Conservation (phyloP, 495 filamentous ascomycete species). For the Podospora pseudocomata region DNA sequence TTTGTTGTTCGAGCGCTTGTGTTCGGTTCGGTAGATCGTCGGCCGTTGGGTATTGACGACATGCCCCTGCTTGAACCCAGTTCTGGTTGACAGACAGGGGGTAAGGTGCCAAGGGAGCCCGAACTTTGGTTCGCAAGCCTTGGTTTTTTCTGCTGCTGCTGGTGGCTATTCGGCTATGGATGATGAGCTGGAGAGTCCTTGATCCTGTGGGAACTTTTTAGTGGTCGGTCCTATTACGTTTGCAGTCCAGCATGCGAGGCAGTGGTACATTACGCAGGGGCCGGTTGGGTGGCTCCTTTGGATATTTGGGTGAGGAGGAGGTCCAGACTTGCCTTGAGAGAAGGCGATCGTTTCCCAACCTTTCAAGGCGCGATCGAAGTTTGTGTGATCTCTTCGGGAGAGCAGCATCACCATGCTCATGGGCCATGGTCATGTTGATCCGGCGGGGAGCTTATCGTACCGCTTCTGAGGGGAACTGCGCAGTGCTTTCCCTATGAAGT, state of each 20-base stretch:
- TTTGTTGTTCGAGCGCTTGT: neutral
- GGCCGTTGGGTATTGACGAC: neutral
- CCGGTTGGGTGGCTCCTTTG: neutral
- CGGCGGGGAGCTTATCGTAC: neutral
- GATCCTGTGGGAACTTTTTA: neutral
- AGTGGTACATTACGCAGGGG: neutral
- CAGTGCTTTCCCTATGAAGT: neutral
- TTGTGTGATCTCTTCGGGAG: neutral
- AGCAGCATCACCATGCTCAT: neutral
- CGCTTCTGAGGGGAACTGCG: no score
- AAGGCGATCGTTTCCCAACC: neutral
- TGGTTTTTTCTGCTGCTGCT: neutral
- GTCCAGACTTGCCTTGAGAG: neutral
- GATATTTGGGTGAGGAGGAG: neutral
- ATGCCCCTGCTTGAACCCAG: neutral
- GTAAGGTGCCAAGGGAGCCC: neutral
- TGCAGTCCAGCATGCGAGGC: neutral
- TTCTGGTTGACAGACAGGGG: neutral
- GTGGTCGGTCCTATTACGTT: neutral
- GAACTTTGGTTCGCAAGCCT: neutral
- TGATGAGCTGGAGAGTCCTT: neutral
- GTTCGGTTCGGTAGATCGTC: neutral
- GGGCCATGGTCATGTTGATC: neutral
- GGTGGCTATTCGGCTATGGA: no score
- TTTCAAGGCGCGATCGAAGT: neutral